Base-by-base conservation (phyloP, 2,329 filamentous ascomycete genomes). In the Talaromyces sp. region DNA sequence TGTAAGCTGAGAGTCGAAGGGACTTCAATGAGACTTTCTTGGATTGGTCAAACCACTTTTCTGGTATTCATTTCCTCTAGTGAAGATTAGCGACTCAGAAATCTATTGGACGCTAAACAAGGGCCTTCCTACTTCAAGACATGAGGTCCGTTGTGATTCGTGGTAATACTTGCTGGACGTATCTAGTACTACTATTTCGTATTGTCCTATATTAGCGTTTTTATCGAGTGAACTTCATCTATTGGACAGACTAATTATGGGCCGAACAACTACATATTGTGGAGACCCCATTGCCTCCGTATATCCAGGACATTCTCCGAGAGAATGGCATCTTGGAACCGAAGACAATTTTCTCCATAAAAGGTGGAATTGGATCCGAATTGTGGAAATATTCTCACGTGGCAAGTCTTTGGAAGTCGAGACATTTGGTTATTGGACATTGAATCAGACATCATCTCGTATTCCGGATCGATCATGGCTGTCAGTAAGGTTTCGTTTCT, bases 121-220 rank as follows among this genome's bases (percentile, higher is more conserved):
- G 33, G 43, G 35, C 13, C 15, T 43, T 41, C 17, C 56, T 19
- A 41, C 15, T 58, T 45, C 56, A 45, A 45, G 56, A 15, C 37
- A 31, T 59, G 17, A 59, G 45, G 56, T 33, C 56, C 37, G 35
- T 31, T 45, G 17, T 59, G 56, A 59, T 59, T 59, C 37, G 56
- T 59, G 39, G 22, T 37, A 37, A 25, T 15, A 6, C 31, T 56
- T 22, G 39, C 52, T 37, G 39, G n/a, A 39, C 15, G 49, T 25
- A 56, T 37, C 37, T 37, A 11, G n/a, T 56, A 22, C 25, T 56
- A 37, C n/a, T 5, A 56, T 19, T 3, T 22, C 19, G 52, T 22
- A 37, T 25, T 9, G 8, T 11, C 10, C 27, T 52, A 54, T 35
- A 35, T 19, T 19, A 4, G 50, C 27, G 50, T 56, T 37, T 35